Base-by-base conservation (phyloP, 805 yeast genomes). In the Wickerhamiella cacticola region DNA sequence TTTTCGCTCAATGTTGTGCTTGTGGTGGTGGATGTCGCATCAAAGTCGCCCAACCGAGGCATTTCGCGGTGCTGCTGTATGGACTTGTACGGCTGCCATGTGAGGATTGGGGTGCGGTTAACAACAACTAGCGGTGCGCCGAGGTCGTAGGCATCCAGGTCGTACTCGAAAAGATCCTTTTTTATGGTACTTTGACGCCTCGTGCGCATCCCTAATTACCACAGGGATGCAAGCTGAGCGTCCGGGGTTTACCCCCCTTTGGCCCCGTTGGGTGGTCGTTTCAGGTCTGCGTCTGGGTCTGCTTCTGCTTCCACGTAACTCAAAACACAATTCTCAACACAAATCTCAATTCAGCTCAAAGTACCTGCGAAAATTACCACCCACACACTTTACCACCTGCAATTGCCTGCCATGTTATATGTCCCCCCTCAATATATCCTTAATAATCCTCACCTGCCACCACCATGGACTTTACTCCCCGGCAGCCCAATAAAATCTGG, bases 101-200 rank as follows among this genome's bases (percentile, higher is more conserved):
- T 41, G 40, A n/a, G 39, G 29, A 33, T 25, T 22, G 12, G 15
- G 6, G 25, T 5, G 13, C 25, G 15, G 41, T 36, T 36, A 7
- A 18, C 13, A 22, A 47, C 45, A 33, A 25, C 50, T 29, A 46
- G 40, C 10, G 46, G 48, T 6, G 41, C 46, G 48, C 53, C 53
- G 24, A 29, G 42, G 23, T 46, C 53, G 40, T 44, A 43, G 22
- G 39, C 45, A 25, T 50, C 49, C 33, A 56, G 53, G 18, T 50
- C 46, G 45, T 52, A 59, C 40, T 54, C 57, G 48, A 54, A 59
- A 8, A 43, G 29, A 22, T 43, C 46, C 16, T 19, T 33, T 33
- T 43, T 43, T 12, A 43, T 15, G 3, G 46, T 43, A 19, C 40
- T 33, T 15, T 43, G 24, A 4, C 46, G 38, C 21, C 46, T 15